phyloP scores from a whole-genome alignment of 352 stramenopile species.

The Phytopythium boreale region DNA sequence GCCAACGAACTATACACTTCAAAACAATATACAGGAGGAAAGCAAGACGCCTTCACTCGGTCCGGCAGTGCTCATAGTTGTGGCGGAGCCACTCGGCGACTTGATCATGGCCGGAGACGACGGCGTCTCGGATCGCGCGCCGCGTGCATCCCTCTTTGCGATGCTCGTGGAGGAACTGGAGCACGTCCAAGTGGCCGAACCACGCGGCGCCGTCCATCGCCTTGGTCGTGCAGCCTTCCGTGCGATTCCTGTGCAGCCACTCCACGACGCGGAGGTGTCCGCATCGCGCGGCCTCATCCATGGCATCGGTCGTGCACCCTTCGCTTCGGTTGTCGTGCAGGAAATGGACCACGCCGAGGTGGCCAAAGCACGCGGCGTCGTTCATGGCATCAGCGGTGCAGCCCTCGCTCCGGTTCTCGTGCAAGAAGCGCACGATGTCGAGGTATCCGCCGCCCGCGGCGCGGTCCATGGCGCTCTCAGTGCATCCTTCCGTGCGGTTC shows the following conservation, averaged over 20 bases:
- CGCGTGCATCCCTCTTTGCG: slow-evolving; percentile 13
- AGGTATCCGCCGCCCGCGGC: slow-evolving; percentile 10
- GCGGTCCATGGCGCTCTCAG: slow-evolving; percentile 13
- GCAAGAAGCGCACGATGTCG: slow-evolving; percentile 13
- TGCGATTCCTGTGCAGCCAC: slow-evolving; percentile 9
- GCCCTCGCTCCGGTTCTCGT: slow-evolving; percentile 13
- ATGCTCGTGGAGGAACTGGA: slow-evolving; percentile 14
- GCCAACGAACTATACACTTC: neutral
- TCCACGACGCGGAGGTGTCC: slow-evolving; percentile 11
- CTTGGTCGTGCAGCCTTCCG: slow-evolving; percentile 10
- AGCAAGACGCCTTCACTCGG: neutral
- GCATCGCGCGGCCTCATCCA: slow-evolving; percentile 10
- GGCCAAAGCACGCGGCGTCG: slow-evolving; percentile 11
- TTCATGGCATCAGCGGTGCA: slow-evolving; percentile 14
- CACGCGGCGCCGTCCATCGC: slow-evolving; percentile 18
- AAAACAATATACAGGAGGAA: neutral
- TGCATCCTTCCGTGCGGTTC: slow-evolving; percentile 14
- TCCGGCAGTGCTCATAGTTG: slow-evolving; percentile 2
- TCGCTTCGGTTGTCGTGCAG: slow-evolving; percentile 10
- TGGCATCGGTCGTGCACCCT: slow-evolving; percentile 11
- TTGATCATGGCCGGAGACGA: slow-evolving; percentile 3
- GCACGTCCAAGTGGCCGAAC: slow-evolving; percentile 26
- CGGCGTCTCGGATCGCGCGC: slow-evolving; percentile 9
- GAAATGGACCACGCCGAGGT: slow-evolving; percentile 13
- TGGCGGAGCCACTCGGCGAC: slow-evolving; percentile 10